These are phyloP conservation scores for Eimeria maxima DNA, from an alignment of 169 alveolate genomes.

Conservation along the genomic window DNA sequence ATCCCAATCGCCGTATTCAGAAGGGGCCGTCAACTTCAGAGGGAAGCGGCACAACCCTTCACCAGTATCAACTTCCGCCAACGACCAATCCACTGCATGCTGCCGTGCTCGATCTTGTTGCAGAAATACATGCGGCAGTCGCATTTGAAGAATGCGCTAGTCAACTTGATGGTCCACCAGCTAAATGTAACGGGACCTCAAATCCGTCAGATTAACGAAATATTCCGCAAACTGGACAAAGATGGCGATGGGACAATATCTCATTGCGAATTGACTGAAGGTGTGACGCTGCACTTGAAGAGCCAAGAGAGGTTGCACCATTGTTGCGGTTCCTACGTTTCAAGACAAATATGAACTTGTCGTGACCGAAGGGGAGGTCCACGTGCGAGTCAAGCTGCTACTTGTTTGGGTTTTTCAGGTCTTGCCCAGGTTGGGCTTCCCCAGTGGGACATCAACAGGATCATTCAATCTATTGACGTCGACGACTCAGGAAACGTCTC, in stretches of 20 bases:
- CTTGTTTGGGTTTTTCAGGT: conserved; percentile 18
- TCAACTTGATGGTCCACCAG: conserved; percentile 88
- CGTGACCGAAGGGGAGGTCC: not conserved
- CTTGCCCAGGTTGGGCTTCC: conserved; percentile 86
- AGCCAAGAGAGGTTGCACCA: not conserved
- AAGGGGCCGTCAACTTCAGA: not conserved
- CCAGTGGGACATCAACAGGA: conserved; percentile 87
- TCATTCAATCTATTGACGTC: conserved; percentile 88
- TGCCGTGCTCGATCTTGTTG: not conserved
- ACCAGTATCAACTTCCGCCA: not conserved
- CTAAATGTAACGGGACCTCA: conserved; percentile 86
- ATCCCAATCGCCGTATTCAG: not conserved
- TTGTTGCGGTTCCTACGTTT: not conserved
- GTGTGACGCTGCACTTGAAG: conserved; percentile 5
- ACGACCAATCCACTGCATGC: not conserved
- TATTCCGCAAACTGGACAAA: conserved; percentile 85
- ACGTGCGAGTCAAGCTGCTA: not conserved
- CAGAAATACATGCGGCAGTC: conserved; percentile 86
- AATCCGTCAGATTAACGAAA: conserved; percentile 84
- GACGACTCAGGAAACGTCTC: conserved; percentile 89
- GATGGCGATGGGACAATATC: conserved; percentile 87
- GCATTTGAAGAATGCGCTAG: conserved; percentile 86
- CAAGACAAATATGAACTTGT: not conserved
- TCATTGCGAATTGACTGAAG: conserved; percentile 85
- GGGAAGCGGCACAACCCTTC: not conserved